phyloP scores from a whole-genome alignment of 179 eudicot genomes.

The Vitellaria paradoxa region DNA sequence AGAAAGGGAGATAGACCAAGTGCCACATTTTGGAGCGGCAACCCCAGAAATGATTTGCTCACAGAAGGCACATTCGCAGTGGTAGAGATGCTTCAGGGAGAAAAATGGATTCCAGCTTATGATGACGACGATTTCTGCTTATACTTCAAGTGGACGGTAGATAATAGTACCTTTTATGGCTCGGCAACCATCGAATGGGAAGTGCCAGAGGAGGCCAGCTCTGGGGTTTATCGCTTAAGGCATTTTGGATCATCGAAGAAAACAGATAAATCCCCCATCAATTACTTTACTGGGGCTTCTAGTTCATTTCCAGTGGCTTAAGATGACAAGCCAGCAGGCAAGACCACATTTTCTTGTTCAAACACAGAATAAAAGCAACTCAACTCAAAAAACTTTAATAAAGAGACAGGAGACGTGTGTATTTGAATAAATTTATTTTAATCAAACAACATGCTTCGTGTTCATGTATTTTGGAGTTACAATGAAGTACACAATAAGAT shows the following conservation, averaged over 20 bases:
- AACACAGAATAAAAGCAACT: constrained; percentile 1
- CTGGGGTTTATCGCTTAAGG: constrained; percentile 32
- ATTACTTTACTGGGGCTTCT: constrained; percentile 36
- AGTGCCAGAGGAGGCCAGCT: constrained; percentile 29
- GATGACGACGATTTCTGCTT: constrained; percentile 42
- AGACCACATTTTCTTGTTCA: background rate
- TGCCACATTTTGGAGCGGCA: constrained; percentile 37
- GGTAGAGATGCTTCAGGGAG: constrained; percentile 33
- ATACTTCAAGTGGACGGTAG: constrained; percentile 25
- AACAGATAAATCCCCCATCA: constrained; percentile 15
- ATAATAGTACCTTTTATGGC: constrained; percentile 13
- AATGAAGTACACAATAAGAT: background rate
- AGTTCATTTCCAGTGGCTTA: constrained; percentile 33
- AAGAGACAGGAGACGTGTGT: background rate
- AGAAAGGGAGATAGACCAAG: constrained; percentile 25
- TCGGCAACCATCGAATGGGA: constrained; percentile 39
- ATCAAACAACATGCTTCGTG: background rate
- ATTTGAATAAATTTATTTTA: too few relatives aligned
- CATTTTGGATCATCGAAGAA: constrained; percentile 35
- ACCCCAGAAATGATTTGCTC: constrained; percentile 36
- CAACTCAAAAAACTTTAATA: too few relatives aligned
- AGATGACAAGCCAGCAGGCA: background rate
- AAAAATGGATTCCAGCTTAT: constrained; percentile 29
- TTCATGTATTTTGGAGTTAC: background rate
- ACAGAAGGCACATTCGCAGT: constrained; percentile 42